Percentiles rank a stretch among this genome's conserved stretches.
These are phyloP conservation scores for Eutypella sp. DNA, from an alignment of 2,329 filamentous ascomycete genomes.

Conservation along the genomic window DNA sequence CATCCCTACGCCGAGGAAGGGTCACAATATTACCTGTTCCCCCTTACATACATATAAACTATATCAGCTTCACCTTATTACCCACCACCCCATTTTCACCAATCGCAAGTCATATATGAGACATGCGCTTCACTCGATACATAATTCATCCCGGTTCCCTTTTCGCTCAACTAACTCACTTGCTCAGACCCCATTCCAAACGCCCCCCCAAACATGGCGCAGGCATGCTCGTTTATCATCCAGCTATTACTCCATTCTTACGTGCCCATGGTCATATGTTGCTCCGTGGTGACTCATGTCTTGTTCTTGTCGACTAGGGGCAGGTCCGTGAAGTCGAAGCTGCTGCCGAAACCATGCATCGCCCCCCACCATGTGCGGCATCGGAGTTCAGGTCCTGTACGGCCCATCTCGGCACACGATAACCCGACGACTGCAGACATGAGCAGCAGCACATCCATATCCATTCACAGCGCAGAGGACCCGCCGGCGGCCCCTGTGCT, in stretches of 20 bases:
- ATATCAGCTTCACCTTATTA: neutral
- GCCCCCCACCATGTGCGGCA: neutral
- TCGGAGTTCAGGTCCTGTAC: neutral
- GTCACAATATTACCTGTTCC: neutral
- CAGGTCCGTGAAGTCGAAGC: neutral
- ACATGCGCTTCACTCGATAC: too few species aligned
- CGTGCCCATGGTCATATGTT: neutral
- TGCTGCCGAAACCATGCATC: neutral
- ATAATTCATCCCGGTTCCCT: neutral
- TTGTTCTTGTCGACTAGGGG: neutral
- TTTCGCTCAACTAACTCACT: neutral
- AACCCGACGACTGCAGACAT: too few species aligned
- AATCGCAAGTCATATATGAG: too few species aligned
- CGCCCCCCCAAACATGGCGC: neutral
- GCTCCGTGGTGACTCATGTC: neutral
- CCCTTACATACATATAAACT: neutral
- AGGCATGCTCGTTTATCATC: neutral
- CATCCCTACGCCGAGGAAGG: neutral
- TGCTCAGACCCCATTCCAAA: neutral
- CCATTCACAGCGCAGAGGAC: too few species aligned
- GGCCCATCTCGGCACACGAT: neutral
- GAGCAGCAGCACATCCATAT: too few species aligned
- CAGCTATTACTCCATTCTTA: neutral
- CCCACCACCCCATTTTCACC: too few species aligned
- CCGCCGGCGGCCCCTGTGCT: too few species aligned